phyloP scores from a whole-genome alignment of 345 rosid genomes.

The Hypericum perforatum region DNA sequence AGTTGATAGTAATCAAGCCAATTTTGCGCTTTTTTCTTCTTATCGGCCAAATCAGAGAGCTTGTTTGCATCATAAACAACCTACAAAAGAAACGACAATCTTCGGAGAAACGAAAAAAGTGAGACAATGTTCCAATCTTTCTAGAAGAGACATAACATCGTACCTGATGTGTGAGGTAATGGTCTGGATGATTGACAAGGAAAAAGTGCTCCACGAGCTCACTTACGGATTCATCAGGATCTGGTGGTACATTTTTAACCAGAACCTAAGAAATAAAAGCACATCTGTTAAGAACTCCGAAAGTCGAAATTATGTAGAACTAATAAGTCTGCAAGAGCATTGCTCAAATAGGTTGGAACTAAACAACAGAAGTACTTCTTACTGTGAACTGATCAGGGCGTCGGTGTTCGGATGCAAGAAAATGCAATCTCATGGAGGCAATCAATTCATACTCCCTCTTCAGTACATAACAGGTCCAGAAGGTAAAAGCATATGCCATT shows the following conservation, averaged over 20 bases:
- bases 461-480: conserved; percentile 83
- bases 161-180: conserved; percentile 83
- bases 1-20: conserved; percentile 84
- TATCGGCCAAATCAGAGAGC: conserved; percentile 44
- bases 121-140: background rate
- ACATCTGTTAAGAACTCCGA: too few species aligned
- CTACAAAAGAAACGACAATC: conserved; percentile 28
- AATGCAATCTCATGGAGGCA: conserved; percentile 74
- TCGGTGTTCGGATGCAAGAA: conserved; percentile 72
- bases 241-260: conserved; percentile 80
- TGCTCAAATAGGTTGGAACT: too few species aligned
- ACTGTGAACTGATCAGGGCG: conserved; percentile 89
- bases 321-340: too few species aligned
- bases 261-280: conserved; percentile 44
- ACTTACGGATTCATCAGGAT: conserved; percentile 77
- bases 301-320: too few species aligned
- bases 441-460: conserved; percentile 66
- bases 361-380: conserved; percentile 10
- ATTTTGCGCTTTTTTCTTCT: conserved; percentile 62
- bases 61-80: conserved; percentile 68
- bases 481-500: conserved; percentile 80
- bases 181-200: conserved; percentile 79
- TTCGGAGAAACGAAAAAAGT: background rate
- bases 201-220: conserved; percentile 87
- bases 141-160: conserved; percentile 11